These are phyloP conservation scores for Terfezia claveryi DNA, from an alignment of 495 filamentous ascomycete species.

Conservation along the genomic window DNA sequence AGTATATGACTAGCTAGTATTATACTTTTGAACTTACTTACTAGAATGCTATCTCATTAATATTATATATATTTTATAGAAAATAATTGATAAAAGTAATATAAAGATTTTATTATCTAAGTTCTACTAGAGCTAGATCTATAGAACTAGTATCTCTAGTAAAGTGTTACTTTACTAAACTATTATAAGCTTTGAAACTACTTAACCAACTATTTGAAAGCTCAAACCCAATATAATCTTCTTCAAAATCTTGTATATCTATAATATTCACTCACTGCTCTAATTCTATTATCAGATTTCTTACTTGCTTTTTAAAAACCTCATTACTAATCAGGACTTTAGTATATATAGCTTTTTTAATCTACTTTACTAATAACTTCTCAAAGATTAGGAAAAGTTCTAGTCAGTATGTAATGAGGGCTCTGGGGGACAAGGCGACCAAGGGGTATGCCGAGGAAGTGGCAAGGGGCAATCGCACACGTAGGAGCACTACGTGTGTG, in stretches of 20 bases:
- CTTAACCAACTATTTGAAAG: background rate
- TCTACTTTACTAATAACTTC: background rate
- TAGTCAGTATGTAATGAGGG: too few relatives aligned
- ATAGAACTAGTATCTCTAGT: background rate
- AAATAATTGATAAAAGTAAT: background rate
- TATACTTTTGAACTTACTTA: background rate
- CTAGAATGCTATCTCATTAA: background rate
- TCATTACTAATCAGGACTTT: background rate
- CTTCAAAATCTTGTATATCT: background rate
- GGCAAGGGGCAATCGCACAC: too few relatives aligned
- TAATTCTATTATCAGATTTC: background rate
- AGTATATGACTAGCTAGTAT: background rate
- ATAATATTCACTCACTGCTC: background rate
- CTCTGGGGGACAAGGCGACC: too few relatives aligned
- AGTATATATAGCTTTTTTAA: background rate
- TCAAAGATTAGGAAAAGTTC: background rate
- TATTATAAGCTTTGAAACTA: background rate
- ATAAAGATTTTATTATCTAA: background rate
- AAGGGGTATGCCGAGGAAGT: too few relatives aligned
- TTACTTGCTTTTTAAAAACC: background rate
- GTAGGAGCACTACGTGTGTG: too few relatives aligned
- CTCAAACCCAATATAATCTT: background rate
- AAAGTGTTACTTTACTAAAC: background rate
- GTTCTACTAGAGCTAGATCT: background rate
- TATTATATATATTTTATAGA: background rate